Conservation (phyloP, 495 filamentous ascomycete genomes). For the Neurospora sp. region DNA sequence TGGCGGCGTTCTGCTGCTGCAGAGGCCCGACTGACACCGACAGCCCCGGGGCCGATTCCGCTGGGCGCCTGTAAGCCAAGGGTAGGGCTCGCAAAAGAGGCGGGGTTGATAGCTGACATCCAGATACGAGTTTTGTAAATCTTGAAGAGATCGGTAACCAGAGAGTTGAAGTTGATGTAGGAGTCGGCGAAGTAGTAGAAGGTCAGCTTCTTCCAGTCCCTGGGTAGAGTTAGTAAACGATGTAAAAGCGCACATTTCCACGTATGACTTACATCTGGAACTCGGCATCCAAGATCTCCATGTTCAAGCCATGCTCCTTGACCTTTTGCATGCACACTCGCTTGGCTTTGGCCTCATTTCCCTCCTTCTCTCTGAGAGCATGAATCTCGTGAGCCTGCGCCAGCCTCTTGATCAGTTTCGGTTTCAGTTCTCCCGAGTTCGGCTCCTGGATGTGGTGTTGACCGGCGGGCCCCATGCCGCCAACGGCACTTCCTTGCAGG, state of each 20-base stretch:
- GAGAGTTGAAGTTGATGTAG: conserved; percentile 97
- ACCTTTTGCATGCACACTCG: conserved; percentile 94
- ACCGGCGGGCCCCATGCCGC: conserved; percentile 62
- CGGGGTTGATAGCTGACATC: conserved; percentile 99
- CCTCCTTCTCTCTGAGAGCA: conserved; percentile 85
- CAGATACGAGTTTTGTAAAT: conserved; percentile 98
- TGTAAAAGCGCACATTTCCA: background rate
- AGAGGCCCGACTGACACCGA: conserved; percentile 33
- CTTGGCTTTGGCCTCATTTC: conserved; percentile 95
- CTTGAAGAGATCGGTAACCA: conserved; percentile 96
- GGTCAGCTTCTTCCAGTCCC: conserved; percentile 98
- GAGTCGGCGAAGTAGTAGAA: conserved; percentile 98
- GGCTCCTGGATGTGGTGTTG: conserved; percentile 66
- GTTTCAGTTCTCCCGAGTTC: conserved; percentile 69
- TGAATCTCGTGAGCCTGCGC: conserved; percentile 85
- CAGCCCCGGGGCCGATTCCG: conserved; percentile 51
- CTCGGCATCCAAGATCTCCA: conserved; percentile 99
- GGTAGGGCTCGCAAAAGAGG: conserved; percentile 82
- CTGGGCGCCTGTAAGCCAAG: conserved; percentile 58
- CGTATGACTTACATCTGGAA: conserved; percentile 77
- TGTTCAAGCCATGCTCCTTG: conserved; percentile 82
- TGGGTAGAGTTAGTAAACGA: conserved; percentile 27
- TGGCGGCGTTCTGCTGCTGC: conserved; percentile 36
- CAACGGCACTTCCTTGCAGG: conserved; percentile 55
- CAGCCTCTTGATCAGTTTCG: conserved; percentile 90